These are phyloP conservation scores for Globisporangium abappressorium DNA, from an alignment of 352 stramenopile species.

Conservation along the genomic window DNA sequence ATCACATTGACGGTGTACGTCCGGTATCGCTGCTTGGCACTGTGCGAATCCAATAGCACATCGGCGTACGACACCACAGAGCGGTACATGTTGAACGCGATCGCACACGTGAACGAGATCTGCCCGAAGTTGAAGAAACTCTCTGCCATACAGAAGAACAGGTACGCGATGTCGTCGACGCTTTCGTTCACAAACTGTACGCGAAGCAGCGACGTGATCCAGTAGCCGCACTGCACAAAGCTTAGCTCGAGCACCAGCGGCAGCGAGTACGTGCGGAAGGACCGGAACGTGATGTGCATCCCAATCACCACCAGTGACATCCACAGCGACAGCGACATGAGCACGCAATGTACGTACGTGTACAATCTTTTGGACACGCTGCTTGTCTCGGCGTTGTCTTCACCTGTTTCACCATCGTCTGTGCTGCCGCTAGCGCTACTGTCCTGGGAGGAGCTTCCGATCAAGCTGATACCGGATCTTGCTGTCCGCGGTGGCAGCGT, in stretches of 20 bases:
- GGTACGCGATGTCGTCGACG: constrained; percentile 45
- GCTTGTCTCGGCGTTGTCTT: constrained; percentile 1
- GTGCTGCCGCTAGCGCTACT: neutral
- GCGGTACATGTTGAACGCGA: constrained; percentile 80
- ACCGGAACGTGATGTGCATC: constrained; percentile 71
- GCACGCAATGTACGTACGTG: constrained; percentile 68
- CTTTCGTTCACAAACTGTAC: constrained; percentile 47
- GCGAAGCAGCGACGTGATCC: constrained; percentile 61
- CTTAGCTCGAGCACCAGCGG: constrained; percentile 68
- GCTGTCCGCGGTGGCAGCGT: constrained; percentile 18
- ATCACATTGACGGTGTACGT: constrained; percentile 71
- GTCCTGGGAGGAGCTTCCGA: constrained; percentile 9
- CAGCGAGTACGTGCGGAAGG: constrained; percentile 72
- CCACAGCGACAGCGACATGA: constrained; percentile 76
- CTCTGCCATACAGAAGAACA: constrained; percentile 69
- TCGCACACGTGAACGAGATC: constrained; percentile 77
- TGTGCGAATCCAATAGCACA: constrained; percentile 66
- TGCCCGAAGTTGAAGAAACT: constrained; percentile 79
- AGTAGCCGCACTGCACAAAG: constrained; percentile 67
- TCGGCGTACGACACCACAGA: constrained; percentile 76
- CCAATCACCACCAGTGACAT: constrained; percentile 73
- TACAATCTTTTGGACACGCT: constrained; percentile 32
- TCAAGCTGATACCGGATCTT: constrained; percentile 20
- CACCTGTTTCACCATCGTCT: constrained; percentile 4
- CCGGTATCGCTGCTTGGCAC: constrained; percentile 49